phyloP scores from a whole-genome alignment of 192 early-diverging fungal genomes.

The Umbelopsis sp. region DNA sequence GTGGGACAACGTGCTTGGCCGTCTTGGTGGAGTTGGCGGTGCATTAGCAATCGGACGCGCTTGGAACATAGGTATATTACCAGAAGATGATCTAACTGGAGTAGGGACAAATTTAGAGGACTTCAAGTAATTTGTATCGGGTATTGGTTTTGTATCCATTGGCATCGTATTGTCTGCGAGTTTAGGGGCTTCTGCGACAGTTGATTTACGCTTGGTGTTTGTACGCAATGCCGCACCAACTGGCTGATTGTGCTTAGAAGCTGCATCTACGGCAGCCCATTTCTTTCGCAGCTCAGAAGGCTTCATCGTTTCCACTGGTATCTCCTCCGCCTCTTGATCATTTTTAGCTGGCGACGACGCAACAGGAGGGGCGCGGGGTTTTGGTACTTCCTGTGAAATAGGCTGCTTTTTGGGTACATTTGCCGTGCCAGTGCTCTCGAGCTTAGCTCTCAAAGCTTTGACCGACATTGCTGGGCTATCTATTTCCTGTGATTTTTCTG shows the following conservation, averaged over 20 bases:
- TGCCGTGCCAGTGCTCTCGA: neutral
- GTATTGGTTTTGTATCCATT: too few relatives aligned
- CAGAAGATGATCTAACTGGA: neutral
- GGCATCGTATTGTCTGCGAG: too few relatives aligned
- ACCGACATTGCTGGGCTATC: slow-evolving; percentile 1
- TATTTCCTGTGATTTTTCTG: neutral
- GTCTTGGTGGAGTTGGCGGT: neutral
- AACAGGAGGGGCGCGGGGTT: neutral
- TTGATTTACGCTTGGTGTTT: neutral
- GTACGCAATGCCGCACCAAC: neutral
- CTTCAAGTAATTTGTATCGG: too few relatives aligned
- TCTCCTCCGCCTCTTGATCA: neutral
- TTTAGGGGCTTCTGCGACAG: too few relatives aligned
- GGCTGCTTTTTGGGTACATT: neutral
- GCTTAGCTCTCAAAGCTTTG: slow-evolving; percentile 4
- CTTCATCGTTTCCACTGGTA: neutral
- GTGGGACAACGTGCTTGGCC: neutral
- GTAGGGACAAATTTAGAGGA: neutral
- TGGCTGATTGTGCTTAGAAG: neutral
- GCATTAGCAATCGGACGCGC: neutral
- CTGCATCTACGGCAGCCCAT: slow-evolving; percentile 3
- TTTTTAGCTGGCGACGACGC: neutral
- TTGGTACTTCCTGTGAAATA: neutral
- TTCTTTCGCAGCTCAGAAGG: slow-evolving; percentile 15
- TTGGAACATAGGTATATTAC: neutral